A percentile compares a stretch with the other conserved stretches of the same genome.
These are phyloP conservation scores for Physcomitrium patens DNA, from an alignment of 225 moss, liverwort and hornwort species.

Conservation along the genomic window DNA sequence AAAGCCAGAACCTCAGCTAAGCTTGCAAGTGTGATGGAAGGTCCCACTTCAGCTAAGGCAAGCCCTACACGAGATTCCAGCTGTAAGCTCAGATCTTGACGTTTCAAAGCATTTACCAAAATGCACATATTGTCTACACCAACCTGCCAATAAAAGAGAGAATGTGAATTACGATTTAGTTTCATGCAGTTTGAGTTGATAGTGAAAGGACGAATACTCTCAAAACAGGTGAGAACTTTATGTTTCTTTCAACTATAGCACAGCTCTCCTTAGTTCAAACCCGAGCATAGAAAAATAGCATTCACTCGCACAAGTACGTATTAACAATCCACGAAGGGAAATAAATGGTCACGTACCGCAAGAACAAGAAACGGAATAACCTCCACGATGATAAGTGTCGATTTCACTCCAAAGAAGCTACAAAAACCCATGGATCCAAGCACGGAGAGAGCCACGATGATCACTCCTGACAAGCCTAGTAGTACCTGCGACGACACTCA, in stretches of 20 bases:
- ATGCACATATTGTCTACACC: slow-evolving; percentile 99
- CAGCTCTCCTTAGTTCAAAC: neutral
- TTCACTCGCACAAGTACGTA: slow-evolving; percentile 1
- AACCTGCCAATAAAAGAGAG: slow-evolving; percentile 55
- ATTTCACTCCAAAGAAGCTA: slow-evolving; percentile 89
- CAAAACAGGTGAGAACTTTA: neutral
- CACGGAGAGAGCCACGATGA: slow-evolving; percentile 91
- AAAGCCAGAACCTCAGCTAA: slow-evolving; percentile 90
- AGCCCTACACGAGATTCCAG: slow-evolving; percentile 71
- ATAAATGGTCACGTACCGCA: slow-evolving; percentile 62
- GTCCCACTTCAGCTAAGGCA: slow-evolving; percentile 92
- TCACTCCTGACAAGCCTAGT: slow-evolving; percentile 85
- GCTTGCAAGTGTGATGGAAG: slow-evolving; percentile 97
- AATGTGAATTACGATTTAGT: neutral
- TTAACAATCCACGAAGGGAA: neutral
- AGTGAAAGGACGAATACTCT: slow-evolving; percentile 2
- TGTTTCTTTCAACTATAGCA: slow-evolving; percentile 21
- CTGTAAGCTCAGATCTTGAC: slow-evolving; percentile 57
- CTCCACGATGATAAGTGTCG: slow-evolving; percentile 94
- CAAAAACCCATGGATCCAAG: slow-evolving; percentile 95
- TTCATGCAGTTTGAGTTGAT: neutral
- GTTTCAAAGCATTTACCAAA: slow-evolving; percentile 92
- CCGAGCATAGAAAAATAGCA: neutral
- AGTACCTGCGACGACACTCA: slow-evolving; percentile 59
- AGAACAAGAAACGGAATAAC: slow-evolving; percentile 99